Evolutionary conservation across 2,329 filamentous ascomycete genomes (phyloP).

Genomic region (Pestalotiopsis sp.): DNA sequence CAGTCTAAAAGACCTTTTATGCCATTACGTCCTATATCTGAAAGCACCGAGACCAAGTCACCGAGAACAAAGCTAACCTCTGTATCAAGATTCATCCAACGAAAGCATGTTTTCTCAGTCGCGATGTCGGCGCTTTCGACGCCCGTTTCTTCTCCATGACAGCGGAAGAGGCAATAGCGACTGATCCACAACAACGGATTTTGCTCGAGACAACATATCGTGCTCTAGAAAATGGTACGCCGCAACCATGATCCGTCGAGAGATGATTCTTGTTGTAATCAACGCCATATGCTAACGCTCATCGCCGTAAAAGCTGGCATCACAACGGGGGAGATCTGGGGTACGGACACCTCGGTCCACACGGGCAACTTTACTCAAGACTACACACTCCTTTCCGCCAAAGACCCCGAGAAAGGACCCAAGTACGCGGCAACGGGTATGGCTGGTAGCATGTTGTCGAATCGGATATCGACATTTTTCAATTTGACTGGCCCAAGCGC

Average conservation of each 20-base stretch:
- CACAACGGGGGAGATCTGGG: neutral
- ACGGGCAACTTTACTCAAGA: slow-evolving; percentile 34
- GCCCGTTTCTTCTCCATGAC: neutral
- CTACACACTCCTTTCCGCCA: slow-evolving; percentile 32
- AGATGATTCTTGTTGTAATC: too few species aligned
- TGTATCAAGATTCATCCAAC: too few species aligned
- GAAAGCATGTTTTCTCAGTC: neutral
- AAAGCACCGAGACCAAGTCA: too few species aligned
- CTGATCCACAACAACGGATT: slow-evolving; percentile 49
- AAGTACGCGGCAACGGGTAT: slow-evolving; percentile 57
- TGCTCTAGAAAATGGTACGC: slow-evolving; percentile 40
- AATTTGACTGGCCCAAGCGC: slow-evolving; percentile 58
- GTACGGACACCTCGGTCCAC: neutral
- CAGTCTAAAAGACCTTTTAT: too few species aligned
- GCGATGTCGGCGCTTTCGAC: neutral
- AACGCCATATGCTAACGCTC: slow-evolving; percentile 3
- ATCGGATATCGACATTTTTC: slow-evolving; percentile 58
- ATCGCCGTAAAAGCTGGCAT: neutral
- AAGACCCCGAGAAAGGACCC: neutral
- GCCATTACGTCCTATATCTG: too few species aligned
- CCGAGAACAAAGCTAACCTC: too few species aligned
- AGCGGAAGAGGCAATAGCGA: neutral
- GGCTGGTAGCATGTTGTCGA: slow-evolving; percentile 55
- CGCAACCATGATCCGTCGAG: slow-evolving; percentile 26
- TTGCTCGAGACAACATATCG: slow-evolving; percentile 54